Evolutionary conservation across 352 stramenopile species (phyloP).

Genomic region (Phytophthora cactorum): DNA sequence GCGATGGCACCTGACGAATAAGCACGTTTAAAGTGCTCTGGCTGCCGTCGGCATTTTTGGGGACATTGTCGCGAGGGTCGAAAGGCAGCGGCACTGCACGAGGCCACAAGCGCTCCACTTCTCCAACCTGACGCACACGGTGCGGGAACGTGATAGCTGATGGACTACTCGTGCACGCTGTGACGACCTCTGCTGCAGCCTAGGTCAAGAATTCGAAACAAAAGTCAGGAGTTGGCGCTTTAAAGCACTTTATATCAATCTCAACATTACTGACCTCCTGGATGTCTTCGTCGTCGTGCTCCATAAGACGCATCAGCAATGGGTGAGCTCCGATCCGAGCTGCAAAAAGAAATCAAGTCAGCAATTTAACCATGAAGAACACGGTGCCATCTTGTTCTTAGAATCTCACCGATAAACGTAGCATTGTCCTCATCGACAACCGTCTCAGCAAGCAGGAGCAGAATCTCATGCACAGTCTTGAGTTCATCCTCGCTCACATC

Average conservation of each 20-base stretch:
- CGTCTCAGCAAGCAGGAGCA: constrained; percentile 51
- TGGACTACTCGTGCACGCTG: constrained; percentile 65
- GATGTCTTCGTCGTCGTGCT: constrained; percentile 78
- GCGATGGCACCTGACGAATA: constrained; percentile 79
- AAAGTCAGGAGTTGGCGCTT: background rate
- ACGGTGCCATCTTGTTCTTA: background rate
- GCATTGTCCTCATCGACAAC: constrained; percentile 86
- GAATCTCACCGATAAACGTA: constrained; percentile 65
- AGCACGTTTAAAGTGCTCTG: constrained; percentile 56
- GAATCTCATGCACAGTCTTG: constrained; percentile 44
- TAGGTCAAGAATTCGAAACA: constrained; percentile 20
- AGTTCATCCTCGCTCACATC: constrained; percentile 38
- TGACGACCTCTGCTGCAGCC: constrained; percentile 71
- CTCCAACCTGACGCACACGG: constrained; percentile 64
- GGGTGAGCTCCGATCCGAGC: constrained; percentile 71
- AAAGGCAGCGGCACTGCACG: constrained; percentile 62
- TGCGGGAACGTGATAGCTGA: constrained; percentile 75
- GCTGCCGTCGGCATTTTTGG: constrained; percentile 26
- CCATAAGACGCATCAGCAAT: constrained; percentile 78
- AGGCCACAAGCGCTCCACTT: constrained; percentile 61
- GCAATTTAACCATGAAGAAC: background rate
- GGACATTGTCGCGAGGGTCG: constrained; percentile 56
- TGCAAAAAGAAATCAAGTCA: constrained; percentile 19
- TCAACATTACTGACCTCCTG: constrained; percentile 54
- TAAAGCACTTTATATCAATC: background rate